Base-by-base conservation (phyloP, 2,329 filamentous ascomycete species). In the Ophiostoma angusticollis region DNA sequence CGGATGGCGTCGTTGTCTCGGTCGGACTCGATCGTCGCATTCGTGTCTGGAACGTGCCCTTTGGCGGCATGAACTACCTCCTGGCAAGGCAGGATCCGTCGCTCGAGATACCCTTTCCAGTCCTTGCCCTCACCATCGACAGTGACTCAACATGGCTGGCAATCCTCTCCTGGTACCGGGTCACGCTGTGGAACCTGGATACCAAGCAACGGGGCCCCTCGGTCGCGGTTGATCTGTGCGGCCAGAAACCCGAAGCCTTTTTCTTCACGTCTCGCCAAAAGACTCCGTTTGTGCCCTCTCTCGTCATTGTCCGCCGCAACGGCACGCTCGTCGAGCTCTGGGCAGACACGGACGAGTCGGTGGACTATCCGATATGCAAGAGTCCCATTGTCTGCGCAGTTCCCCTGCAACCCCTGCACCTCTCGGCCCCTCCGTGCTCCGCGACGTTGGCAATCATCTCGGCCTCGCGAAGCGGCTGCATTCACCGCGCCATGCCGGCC, bases 1-100 rank as follows among this genome's bases (percentile, higher is more conserved):
- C 68, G 1, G 70, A 72, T 37, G 80, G 80, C 0, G 67, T 79
- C 37, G 58, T 87, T 17, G 71, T 79, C 5, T 82, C 80, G 2
- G 68, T 82, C 27, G 79, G 78, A 0, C 62, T 89, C 1, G 84
- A 89, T 51, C 69, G 80, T 34, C 63, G 67, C 9, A 75, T 85
- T 12, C 68, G 74, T 13, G 62, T 84, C 1, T 84, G 79, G 78
- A 64, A 78, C 50, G 54, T 76, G 14, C 67, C 64, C n/a, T 41
- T 39, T 29, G 58, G 59, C 6, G 59, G 60, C 2, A 57, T 58
- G 4, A 51, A 57, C 46, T 69, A 67, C 35, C 52, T 64, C 19
- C 56, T 65, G 59, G 65, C 40, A 47, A 62, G 42, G 52, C 58
- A 23, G 49, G 60, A 37, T 9, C 52, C 54, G 25, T 51, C 52